phyloP scores from a whole-genome alignment of 1,284 basidiomycete species.

The Boletus semigastroideus region DNA sequence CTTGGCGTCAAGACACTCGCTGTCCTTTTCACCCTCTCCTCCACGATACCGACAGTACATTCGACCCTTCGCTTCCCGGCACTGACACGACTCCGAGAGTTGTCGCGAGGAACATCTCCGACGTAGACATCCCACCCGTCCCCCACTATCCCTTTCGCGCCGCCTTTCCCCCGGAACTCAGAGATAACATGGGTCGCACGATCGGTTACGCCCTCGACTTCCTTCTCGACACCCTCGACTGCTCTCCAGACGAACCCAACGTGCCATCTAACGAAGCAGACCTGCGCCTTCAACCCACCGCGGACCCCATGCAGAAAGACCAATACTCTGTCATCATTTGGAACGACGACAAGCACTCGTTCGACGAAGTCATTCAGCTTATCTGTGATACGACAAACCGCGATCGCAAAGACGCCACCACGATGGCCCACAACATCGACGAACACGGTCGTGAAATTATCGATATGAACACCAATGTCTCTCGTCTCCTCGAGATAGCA shows the following conservation, averaged over 20 bases:
- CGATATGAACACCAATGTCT: constrained; percentile 69
- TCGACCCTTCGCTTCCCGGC: constrained; percentile 13
- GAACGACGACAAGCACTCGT: constrained; percentile 98
- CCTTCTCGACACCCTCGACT: constrained; percentile 82
- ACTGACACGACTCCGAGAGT: constrained; percentile 37
- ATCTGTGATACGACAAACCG: constrained; percentile 68
- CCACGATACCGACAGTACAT: constrained; percentile 3
- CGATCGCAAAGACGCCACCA: constrained; percentile 61
- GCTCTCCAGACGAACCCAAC: constrained; percentile 76
- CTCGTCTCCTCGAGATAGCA: constrained; percentile 76
- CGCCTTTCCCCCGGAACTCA: constrained; percentile 61
- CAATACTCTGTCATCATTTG: constrained; percentile 87
- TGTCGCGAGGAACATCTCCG: constrained; percentile 33
- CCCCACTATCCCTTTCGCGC: constrained; percentile 57
- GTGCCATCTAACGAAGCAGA: constrained; percentile 70
- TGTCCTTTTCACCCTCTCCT: constrained; percentile 70
- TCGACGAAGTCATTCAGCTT: constrained; percentile 85
- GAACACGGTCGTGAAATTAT: constrained; percentile 86
- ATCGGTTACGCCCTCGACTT: constrained; percentile 82
- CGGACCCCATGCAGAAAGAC: constrained; percentile 75
- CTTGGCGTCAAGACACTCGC: constrained; percentile 68
- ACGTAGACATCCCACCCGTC: constrained; percentile 56
- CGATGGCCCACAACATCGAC: constrained; percentile 72
- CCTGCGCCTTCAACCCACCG: constrained; percentile 68
- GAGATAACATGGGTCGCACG: constrained; percentile 70